These are phyloP conservation scores for Colletotrichum chrysophilum DNA, from an alignment of 2,329 filamentous ascomycete species.

Conservation along the genomic window DNA sequence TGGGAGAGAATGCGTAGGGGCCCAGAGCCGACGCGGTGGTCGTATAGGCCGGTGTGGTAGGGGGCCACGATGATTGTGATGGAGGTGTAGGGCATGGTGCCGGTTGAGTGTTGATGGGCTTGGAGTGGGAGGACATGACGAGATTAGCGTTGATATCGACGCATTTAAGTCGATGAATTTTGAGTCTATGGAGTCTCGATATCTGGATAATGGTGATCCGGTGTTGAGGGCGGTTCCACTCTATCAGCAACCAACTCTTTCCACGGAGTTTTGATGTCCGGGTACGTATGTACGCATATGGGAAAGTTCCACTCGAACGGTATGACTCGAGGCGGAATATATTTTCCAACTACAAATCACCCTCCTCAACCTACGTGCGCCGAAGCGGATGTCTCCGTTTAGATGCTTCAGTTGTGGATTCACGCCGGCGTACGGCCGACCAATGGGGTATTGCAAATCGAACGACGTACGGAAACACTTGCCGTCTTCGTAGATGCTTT, in stretches of 20 bases:
- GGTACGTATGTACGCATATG: accelerated
- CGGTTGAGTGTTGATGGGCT: background rate
- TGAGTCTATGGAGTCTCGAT: background rate
- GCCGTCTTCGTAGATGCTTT: background rate
- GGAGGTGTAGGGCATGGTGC: slow-evolving; percentile 14
- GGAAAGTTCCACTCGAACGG: background rate
- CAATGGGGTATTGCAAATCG: background rate
- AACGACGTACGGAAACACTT: background rate
- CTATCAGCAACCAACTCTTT: background rate
- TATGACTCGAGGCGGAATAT: background rate
- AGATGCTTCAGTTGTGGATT: background rate
- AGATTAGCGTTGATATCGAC: accelerated
- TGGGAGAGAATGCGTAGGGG: slow-evolving; percentile 34
- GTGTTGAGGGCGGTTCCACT: background rate
- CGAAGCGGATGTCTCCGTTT: background rate
- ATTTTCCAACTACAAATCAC: background rate
- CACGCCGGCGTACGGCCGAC: background rate
- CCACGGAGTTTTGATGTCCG: background rate
- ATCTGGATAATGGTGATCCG: background rate
- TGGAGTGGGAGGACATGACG: background rate
- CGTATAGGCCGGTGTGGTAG: slow-evolving; percentile 41
- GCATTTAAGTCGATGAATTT: background rate
- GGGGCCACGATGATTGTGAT: slow-evolving; percentile 41
- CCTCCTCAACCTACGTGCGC: background rate
- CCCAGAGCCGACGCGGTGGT: slow-evolving; percentile 42